phyloP scores from a whole-genome alignment of 768 basidiomycete species.

The Tremella fuciformis region DNA sequence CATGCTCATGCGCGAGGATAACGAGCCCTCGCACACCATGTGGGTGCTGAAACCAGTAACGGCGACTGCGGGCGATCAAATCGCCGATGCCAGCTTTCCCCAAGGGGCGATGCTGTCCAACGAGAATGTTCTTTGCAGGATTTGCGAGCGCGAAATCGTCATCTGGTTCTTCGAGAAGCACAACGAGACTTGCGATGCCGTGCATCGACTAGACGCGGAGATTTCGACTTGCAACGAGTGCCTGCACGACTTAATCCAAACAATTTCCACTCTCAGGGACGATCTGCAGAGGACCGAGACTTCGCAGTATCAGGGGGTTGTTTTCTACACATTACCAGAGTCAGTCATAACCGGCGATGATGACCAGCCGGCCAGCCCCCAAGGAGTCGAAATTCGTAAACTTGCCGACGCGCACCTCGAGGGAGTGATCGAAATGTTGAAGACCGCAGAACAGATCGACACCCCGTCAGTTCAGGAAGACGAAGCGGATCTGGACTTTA shows the following conservation, averaged over 20 bases:
- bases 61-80: slow-evolving; percentile 21
- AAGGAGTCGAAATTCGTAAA: slow-evolving; percentile 38
- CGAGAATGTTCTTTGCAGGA: slow-evolving; percentile 86
- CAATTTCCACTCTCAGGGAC: slow-evolving; percentile 72
- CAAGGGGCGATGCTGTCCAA: slow-evolving; percentile 68
- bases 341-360: slow-evolving; percentile 29
- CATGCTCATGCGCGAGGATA: slow-evolving; percentile 95
- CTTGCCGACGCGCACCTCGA: slow-evolving; percentile 67
- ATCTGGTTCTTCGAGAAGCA: slow-evolving; percentile 99
- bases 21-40: slow-evolving; percentile 91
- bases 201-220: slow-evolving; percentile 92
- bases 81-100: slow-evolving; percentile 60
- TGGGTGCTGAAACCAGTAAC: slow-evolving; percentile 78
- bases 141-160: slow-evolving; percentile 93
- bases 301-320: slow-evolving; percentile 41
- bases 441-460: slow-evolving; percentile 73
- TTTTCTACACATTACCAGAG: slow-evolving; percentile 40
- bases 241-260: slow-evolving; percentile 77
- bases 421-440: slow-evolving; percentile 80
- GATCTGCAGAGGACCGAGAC: slow-evolving; percentile 62
- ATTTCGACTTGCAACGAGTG: slow-evolving; percentile 91
- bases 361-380: slow-evolving; percentile 22
- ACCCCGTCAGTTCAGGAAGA: slow-evolving; percentile 89
- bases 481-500: slow-evolving; percentile 76
- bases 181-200: slow-evolving; percentile 96